These are phyloP conservation scores for Albizia julibrissin DNA, from an alignment of 306 rosid genomes.

Conservation along the genomic window DNA sequence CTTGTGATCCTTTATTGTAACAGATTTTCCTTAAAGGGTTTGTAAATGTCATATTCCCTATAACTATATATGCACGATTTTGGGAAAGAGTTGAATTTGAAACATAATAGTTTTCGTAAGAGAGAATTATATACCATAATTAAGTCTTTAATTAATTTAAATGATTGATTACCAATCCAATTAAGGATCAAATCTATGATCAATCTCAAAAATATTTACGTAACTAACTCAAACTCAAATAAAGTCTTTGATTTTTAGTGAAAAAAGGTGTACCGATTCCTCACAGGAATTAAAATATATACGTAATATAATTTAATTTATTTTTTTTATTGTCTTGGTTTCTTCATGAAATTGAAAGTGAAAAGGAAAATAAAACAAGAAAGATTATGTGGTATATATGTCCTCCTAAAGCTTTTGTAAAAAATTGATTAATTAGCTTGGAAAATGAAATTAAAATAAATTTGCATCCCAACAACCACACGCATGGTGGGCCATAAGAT, in stretches of 20 bases:
- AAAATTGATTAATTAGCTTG: background rate
- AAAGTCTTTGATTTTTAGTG: background rate
- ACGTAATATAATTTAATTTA: background rate
- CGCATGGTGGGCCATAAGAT: background rate
- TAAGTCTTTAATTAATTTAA: background rate
- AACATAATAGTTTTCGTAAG: background rate
- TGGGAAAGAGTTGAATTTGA: background rate
- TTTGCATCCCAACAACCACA: slow-evolving; percentile 11
- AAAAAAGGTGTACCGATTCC: background rate
- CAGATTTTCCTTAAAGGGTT: no score
- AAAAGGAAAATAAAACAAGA: background rate
- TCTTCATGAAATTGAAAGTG: background rate
- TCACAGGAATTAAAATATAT: background rate
- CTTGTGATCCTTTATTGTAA: no score
- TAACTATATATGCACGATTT: background rate
- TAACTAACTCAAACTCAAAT: background rate
- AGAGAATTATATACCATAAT: background rate
- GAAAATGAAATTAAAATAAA: background rate
- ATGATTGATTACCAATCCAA: background rate
- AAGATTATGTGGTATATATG: background rate
- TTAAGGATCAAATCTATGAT: background rate
- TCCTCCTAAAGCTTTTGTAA: background rate
- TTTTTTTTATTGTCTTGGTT: background rate
- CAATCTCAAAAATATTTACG: background rate
- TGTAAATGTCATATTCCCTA: no score